Base-by-base conservation (phyloP, 2,329 filamentous ascomycete species). In the Epichloe bromicola region DNA sequence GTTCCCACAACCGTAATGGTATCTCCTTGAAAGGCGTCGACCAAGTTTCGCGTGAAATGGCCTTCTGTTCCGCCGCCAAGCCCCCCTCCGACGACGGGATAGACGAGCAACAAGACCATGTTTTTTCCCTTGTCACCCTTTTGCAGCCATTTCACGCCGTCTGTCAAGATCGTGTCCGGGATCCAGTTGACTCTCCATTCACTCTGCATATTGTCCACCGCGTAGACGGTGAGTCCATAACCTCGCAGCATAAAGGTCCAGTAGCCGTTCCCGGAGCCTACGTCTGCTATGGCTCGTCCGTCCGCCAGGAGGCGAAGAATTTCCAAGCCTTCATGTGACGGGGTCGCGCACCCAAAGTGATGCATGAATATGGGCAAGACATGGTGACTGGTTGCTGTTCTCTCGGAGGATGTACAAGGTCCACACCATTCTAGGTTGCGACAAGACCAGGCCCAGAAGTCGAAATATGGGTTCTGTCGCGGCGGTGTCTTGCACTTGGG, bases 331-430 rank as follows among this genome's bases (percentile, higher is more conserved):
- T 87, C 82, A 63, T 84, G 83, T 10, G 76, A 79, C 0, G 85
- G 85, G 19, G 80, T 80, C 1, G 78, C 77, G 66, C 85, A 89
- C 48, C 84, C 84, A 63, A 88, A 88, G 65, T 89, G 85, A 67
- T 88, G 85, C 74, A 88, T 88, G 51, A 88, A 73, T 17, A 88
- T 71, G 2, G 85, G 85, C 8, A 88, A 73, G 6, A 86, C 71
- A 58, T 85, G 83, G 65, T 89, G 85, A 47, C 75, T 77, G 53
- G 72, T 74, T 49, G 71, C 73, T 4, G 76, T 73, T 26, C 71
- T 66, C 15, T 70, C 71, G 3, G 81, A 77, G 37, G 67, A 66
- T 14, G 69, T 65, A 60, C 75, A 67, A 3, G 83, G 80, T 1
- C 83, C 81, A 47, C 74, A 75, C 81, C 82, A 85, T 65, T 83